A percentile compares a stretch with the other conserved stretches of the same genome.
Conservation (phyloP, 2,329 filamentous ascomycete genomes). For the Stemphylium beticola region DNA sequence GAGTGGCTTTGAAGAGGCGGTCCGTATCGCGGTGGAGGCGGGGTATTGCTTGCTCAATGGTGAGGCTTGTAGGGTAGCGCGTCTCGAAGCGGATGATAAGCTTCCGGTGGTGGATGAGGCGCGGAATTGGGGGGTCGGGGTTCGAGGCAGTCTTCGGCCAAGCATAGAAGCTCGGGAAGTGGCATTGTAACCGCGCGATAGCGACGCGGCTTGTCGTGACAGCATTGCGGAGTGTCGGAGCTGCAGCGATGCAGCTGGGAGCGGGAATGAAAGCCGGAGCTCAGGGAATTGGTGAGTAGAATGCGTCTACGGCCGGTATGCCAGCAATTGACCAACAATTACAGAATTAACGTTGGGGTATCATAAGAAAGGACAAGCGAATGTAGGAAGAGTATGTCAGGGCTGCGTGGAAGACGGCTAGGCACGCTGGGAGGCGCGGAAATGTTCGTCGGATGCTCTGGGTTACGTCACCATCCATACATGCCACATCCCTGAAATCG, state of each 20-base stretch:
- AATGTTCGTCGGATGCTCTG: conserved; percentile 25
- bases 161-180: conserved; percentile 25
- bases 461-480: conserved; percentile 24
- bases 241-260: conserved; percentile 6
- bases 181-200: conserved; percentile 34
- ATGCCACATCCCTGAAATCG: neutral
- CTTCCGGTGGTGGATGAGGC: conserved; percentile 37
- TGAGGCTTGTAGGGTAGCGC: conserved; percentile 30
- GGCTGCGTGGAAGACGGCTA: neutral
- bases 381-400: neutral
- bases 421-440: conserved; percentile 7
- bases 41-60: conserved; percentile 22
- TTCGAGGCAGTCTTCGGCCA: conserved; percentile 17
- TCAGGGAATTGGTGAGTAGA: neutral
- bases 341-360: neutral
- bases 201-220: conserved; percentile 37
- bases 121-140: conserved; percentile 24
- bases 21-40: conserved; percentile 28
- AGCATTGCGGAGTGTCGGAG: conserved; percentile 31
- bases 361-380: conserved; percentile 8
- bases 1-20: conserved; percentile 40
- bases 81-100: conserved; percentile 24
- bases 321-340: conserved; percentile 18
- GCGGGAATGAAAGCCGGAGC: conserved; percentile 6
- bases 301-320: neutral